Evolutionary conservation across 805 yeast genomes (phyloP), one percentile per base, ranked within the genome.

Genomic region (Nakazawaea molendinolei): DNA sequence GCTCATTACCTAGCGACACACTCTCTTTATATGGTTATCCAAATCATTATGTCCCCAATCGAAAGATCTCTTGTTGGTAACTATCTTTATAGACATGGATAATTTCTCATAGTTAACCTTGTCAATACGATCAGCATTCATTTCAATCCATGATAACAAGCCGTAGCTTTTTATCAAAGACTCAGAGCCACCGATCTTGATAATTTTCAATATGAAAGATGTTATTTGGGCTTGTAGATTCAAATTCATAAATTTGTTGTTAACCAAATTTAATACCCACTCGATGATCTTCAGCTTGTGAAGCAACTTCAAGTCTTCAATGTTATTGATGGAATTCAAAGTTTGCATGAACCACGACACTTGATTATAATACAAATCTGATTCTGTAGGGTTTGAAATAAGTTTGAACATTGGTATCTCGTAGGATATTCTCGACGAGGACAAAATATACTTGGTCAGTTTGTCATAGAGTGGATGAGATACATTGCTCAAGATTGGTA

Each of bases 391-490:
- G 38, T 49, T 38, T n/a, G 61, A 53, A 7, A 74, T 63, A 3
- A 59, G 36, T 23, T 55, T 59, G 49, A 57, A 68, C 28, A 74
- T 47, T 3, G 81, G 80, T 28, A 74, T 48, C 18, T 68, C 75
- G 35, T 46, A 50, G 5, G 58, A 58, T 31, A 70, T 49, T 12
- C 51, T 53, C 3, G 85, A 79, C 25, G 74, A 71, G 4, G 73
- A 59, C 24, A 86, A 59, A 8, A 87, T 65, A 69, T 77, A 86
- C 40, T 79, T 70, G 47, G 67, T 74, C 0, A 76, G 74, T 45
- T 75, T 74, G 44, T 87, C 95, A 54, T 80, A 84, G 15, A 90
- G 53, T 46, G 67, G 69, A 43, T 85, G 90, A 0, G 78, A 74
- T 0, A 97, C 95, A 42, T 79, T 75, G 5, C 66, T 53, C 40